phyloP scores from a whole-genome alignment of 176 grass and related monocot genomes.

The Avena atlantica region DNA sequence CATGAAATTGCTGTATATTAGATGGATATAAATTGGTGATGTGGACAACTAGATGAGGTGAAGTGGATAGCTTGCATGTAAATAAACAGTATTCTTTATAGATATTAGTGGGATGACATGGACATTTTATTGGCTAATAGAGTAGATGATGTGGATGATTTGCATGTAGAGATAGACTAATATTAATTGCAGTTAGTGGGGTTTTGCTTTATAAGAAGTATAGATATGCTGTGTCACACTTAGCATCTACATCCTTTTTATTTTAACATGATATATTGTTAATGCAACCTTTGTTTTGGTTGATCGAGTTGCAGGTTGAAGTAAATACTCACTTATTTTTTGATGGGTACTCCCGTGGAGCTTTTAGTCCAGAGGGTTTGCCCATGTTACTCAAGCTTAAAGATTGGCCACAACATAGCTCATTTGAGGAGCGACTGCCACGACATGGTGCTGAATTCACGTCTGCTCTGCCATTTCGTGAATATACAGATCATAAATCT shows the following conservation, averaged over 20 bases:
- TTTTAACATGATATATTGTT: slow-evolving; percentile 13
- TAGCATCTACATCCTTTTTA: slow-evolving; percentile 19
- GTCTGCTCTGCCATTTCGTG: slow-evolving; percentile 80
- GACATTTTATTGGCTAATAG: too few relatives aligned
- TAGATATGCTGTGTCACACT: neutral
- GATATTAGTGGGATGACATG: too few relatives aligned
- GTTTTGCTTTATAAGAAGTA: too few relatives aligned
- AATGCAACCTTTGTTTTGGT: neutral
- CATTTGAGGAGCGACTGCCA: slow-evolving; percentile 74
- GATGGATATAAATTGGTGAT: too few relatives aligned
- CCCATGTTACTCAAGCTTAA: slow-evolving; percentile 76
- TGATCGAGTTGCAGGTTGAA: slow-evolving; percentile 49
- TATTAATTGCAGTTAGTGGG: too few relatives aligned
- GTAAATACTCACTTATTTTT: slow-evolving; percentile 77
- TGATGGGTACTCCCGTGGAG: slow-evolving; percentile 62
- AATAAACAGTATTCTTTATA: too few relatives aligned
- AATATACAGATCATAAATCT: slow-evolving; percentile 71
- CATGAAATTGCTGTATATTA: too few relatives aligned
- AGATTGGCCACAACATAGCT: slow-evolving; percentile 63
- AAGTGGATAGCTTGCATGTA: too few relatives aligned
- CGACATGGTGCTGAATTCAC: slow-evolving; percentile 88
- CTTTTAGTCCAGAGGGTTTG: slow-evolving; percentile 36
- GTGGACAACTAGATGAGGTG: too few relatives aligned
- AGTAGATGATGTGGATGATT: too few relatives aligned
- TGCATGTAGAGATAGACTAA: too few relatives aligned